Base-by-base conservation (phyloP, 805 yeast genomes). In the Myxozyma geophila region DNA sequence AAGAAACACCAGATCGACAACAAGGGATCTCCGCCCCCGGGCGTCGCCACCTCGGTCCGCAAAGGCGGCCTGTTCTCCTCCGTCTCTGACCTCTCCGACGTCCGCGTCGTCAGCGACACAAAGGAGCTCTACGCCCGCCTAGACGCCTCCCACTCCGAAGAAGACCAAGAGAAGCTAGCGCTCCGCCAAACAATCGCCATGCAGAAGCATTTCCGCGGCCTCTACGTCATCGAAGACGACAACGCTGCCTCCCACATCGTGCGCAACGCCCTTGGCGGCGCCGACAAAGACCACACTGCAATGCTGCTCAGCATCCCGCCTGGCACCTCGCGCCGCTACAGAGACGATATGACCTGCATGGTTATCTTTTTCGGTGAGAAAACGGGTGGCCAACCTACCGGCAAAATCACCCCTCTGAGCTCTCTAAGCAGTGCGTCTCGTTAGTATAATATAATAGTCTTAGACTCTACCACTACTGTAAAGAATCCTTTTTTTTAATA, bases 321-420 rank as follows among this genome's bases (percentile, higher is more conserved):
- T 17, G 98, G 98, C 1, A 83, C 89, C 70, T 88, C 97, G 21
- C 85, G 99, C 77, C 83, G 91, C 51, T 93, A 92, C 77, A 85
- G 99, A 75, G 99, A 95, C 77, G 99, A 95, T 75, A 81, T 95
- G 73, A 92, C 98, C 0, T 98, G 92, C 5, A 91, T 97, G 2
- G 99, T 95, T 28, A 90, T 93, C 1, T 95, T 95, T 76, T 95
- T 95, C 74, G 96, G 96, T 12, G 84, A 73, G 36, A 41, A 28
- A 10, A 40, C 36, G 17, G 51, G 44, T 36, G 55, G 41, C 19
- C 54, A 54, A 23, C 47, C 64, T 7, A 35, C 61, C 1, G 67
- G 67, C 7, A 43, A 48, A 43, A 55, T 59, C 15, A 56, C 55
- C 28, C 54, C 40, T 50, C 39, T 54, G 43, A 28, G 15, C 23